Percentiles rank a stretch among this genome's conserved stretches.
Conservation (phyloP, 1,139 yeast species). For the Suhomyces wounanorum region DNA sequence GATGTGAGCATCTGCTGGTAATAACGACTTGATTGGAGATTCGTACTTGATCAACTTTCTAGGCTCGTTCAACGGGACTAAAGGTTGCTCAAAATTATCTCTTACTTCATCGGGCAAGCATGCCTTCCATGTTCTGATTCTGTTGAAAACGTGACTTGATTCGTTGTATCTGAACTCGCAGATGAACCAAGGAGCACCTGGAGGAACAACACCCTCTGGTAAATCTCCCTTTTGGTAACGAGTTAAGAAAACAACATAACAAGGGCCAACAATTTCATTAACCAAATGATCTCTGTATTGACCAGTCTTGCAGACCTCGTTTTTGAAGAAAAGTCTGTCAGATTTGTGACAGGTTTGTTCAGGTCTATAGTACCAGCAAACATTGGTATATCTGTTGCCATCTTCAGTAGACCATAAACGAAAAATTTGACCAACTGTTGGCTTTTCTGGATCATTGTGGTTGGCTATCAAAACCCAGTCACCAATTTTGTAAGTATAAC, state of each 20-base stretch:
- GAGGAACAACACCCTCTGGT: slow-evolving; percentile 60
- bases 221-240: slow-evolving; percentile 95
- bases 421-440: slow-evolving; percentile 92
- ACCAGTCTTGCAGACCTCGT: slow-evolving; percentile 95
- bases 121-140: slow-evolving; percentile 97
- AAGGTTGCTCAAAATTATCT: slow-evolving; percentile 81
- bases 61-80: slow-evolving; percentile 50
- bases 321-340: slow-evolving; percentile 85
- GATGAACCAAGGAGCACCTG: slow-evolving; percentile 82
- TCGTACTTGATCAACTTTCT: slow-evolving; percentile 73
- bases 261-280: slow-evolving; percentile 86
- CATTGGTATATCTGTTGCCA: slow-evolving; percentile 85
- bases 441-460: slow-evolving; percentile 84
- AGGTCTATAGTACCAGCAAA: slow-evolving; percentile 97
- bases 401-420: slow-evolving; percentile 87
- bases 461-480: slow-evolving; percentile 92
- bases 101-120: slow-evolving; percentile 97
- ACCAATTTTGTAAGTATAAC: slow-evolving; percentile 78
- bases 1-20: slow-evolving; percentile 71
- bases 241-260: slow-evolving; percentile 92
- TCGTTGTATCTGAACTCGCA: slow-evolving; percentile 96
- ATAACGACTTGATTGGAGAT: slow-evolving; percentile 78
- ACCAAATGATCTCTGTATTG: slow-evolving; percentile 93
- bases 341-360: slow-evolving; percentile 95
- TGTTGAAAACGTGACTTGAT: slow-evolving; percentile 83